These are phyloP conservation scores for Podila epicladia DNA, from an alignment of 192 early-diverging fungal species.

Conservation along the genomic window DNA sequence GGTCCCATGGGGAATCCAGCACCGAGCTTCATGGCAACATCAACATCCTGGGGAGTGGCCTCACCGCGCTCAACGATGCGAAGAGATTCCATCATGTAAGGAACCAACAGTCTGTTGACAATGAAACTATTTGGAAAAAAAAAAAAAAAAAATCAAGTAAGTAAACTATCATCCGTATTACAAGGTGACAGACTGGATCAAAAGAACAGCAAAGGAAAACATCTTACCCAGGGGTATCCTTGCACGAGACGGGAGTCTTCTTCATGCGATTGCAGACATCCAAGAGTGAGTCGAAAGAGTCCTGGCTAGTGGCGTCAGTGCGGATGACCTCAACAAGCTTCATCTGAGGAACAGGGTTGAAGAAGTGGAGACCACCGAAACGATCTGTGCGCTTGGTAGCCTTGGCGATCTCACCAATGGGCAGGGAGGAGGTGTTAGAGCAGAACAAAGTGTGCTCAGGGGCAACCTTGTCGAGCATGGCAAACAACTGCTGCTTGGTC, in stretches of 20 bases:
- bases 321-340: constrained; percentile 95
- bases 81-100: constrained; percentile 96
- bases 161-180: background rate
- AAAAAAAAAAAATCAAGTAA: constrained; percentile 6
- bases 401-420: constrained; percentile 85
- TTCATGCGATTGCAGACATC: constrained; percentile 79
- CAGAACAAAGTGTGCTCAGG: constrained; percentile 81
- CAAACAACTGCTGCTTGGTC: constrained; percentile 88
- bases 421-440: constrained; percentile 93
- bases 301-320: constrained; percentile 67
- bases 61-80: constrained; percentile 92
- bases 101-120: constrained; percentile 95
- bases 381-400: constrained; percentile 60
- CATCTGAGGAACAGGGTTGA: constrained; percentile 99
- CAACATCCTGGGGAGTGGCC: constrained; percentile 86
- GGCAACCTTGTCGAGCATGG: constrained; percentile 73
- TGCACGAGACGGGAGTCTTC: constrained; percentile 93
- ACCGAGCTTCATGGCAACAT: constrained; percentile 97
- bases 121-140: constrained; percentile 68
- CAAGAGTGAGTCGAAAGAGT: constrained; percentile 71
- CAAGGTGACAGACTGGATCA: background rate
- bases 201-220: background rate
- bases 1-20: constrained; percentile 98
- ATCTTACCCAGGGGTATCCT: constrained; percentile 92
- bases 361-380: constrained; percentile 95